These are phyloP conservation scores for Bromus sterilis DNA, from an alignment of 176 grass and related monocot species.

Conservation along the genomic window DNA sequence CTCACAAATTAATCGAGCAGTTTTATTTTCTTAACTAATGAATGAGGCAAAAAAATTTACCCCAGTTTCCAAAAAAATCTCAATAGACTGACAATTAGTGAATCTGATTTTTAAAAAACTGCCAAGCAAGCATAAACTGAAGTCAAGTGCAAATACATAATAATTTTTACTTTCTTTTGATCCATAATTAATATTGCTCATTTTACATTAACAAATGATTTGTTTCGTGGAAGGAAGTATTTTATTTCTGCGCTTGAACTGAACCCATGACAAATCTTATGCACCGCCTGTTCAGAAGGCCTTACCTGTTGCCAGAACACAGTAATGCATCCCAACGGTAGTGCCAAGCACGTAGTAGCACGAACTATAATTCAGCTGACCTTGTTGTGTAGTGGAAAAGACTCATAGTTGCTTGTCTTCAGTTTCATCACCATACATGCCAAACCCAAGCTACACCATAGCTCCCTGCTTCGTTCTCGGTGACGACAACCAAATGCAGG, in stretches of 20 bases:
- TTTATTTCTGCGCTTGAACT: no score
- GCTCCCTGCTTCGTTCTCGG: neutral
- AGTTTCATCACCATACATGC: neutral
- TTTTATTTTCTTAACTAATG: no score
- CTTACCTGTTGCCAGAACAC: neutral
- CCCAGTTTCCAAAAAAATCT: no score
- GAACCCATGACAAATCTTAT: neutral
- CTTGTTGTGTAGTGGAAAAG: neutral
- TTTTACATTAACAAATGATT: no score
- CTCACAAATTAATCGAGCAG: no score
- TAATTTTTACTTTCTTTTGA: no score
- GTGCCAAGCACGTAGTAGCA: slow-evolving; percentile 34
- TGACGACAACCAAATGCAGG: neutral
- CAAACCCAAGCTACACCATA: neutral
- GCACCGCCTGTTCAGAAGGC: neutral
- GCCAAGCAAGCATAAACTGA: no score
- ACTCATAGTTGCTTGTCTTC: neutral
- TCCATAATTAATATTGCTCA: no score
- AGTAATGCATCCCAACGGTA: neutral
- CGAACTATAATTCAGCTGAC: neutral
- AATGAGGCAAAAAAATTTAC: no score
- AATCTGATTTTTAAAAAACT: no score
- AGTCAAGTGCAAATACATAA: neutral
- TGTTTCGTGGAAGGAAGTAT: no score
- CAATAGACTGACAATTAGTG: no score